Evolutionary conservation across 305 asterid genomes (phyloP).

Genomic region (Fraxinus greggii): DNA sequence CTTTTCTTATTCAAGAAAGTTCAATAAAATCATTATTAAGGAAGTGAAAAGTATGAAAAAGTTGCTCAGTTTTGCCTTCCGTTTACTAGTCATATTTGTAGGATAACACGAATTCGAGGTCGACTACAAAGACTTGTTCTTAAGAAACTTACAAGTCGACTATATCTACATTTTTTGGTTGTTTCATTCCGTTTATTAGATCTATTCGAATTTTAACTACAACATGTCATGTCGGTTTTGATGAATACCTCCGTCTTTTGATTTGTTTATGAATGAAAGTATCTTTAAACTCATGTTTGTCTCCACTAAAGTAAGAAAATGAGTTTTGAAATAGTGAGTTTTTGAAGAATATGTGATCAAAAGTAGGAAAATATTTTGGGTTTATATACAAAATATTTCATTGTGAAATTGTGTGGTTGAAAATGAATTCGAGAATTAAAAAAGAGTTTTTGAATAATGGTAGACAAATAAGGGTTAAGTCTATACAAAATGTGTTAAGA

Average conservation of each 20-base stretch:
- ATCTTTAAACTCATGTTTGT: neutral
- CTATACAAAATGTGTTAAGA: too few relatives aligned
- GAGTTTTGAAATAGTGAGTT: too few relatives aligned
- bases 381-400: too few relatives aligned
- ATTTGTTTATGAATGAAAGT: neutral
- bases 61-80: neutral
- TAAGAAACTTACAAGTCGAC: neutral
- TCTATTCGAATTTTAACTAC: neutral
- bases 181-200: neutral
- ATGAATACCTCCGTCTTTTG: neutral
- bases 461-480: too few relatives aligned
- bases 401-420: too few relatives aligned
- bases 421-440: too few relatives aligned
- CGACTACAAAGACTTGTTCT: neutral
- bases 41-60: neutral
- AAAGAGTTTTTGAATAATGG: too few relatives aligned
- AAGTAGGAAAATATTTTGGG: too few relatives aligned
- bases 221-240: neutral
- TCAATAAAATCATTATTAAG: neutral
- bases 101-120: neutral
- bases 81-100: neutral
- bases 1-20: neutral
- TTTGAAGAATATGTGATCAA: too few relatives aligned
- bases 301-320: too few relatives aligned
- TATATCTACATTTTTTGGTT: neutral